Conservation (phyloP, 2,329 filamentous ascomycete species). For the Verticillium zaregamsianum region DNA sequence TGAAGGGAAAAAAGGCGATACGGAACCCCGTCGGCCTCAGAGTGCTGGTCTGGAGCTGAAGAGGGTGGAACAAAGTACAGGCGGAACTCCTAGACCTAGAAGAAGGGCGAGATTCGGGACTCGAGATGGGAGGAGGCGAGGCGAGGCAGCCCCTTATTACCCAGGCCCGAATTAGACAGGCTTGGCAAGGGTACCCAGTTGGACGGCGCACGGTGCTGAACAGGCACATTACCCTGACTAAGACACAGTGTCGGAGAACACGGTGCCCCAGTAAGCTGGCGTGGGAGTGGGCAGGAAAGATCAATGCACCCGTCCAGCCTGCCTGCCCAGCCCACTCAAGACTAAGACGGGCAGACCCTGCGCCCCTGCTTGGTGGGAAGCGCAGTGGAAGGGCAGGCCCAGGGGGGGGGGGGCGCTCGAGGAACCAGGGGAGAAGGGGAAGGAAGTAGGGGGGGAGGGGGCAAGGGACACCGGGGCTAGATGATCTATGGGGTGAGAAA, state of each 20-base stretch:
- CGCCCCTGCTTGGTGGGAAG: background rate
- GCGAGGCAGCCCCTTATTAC: background rate
- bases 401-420: background rate
- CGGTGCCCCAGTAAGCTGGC: background rate
- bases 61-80: background rate
- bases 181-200: background rate
- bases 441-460: background rate
- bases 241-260: background rate
- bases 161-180: background rate
- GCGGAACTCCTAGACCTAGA: background rate
- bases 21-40: background rate
- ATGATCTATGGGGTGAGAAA: background rate
- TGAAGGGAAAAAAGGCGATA: background rate
- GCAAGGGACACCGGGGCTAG: background rate
- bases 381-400: background rate
- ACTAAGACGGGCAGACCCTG: background rate
- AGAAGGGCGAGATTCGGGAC: background rate
- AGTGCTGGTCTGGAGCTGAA: background rate
- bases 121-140: background rate
- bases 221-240: background rate
- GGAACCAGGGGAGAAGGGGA: background rate
- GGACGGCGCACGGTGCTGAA: background rate
- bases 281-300: background rate
- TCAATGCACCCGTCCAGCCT: background rate
- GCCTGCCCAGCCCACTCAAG: background rate